phyloP scores from a whole-genome alignment of 371 early-diverging fungal species.

The Mucor racemosus region DNA sequence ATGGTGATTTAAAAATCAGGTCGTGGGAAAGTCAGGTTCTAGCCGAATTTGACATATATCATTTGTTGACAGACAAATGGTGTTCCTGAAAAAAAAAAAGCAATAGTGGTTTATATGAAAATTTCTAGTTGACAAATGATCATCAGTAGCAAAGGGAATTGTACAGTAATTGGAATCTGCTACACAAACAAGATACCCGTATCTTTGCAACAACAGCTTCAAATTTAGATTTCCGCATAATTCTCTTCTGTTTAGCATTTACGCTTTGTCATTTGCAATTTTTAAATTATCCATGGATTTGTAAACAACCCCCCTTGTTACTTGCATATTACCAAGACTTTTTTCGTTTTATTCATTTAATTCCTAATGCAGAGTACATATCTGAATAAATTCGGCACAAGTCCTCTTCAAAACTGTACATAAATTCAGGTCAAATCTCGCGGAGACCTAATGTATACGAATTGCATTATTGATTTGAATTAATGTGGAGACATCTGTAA shows the following conservation, averaged over 20 bases:
- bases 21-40: background rate
- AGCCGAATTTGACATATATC: background rate
- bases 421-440: background rate
- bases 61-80: background rate
- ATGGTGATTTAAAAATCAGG: background rate
- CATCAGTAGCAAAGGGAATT: background rate
- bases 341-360: background rate
- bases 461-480: background rate
- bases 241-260: background rate
- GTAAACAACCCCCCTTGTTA: background rate
- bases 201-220: background rate
- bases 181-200: background rate
- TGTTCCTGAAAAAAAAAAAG: background rate
- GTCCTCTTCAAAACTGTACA: background rate
- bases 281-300: conserved; percentile 6
- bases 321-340: background rate
- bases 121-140: background rate
- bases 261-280: conserved; percentile 10
- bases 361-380: too few species aligned
- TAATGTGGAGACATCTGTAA: background rate
- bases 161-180: background rate
- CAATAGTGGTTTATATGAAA: too few species aligned
- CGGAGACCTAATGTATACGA: conserved; percentile 3
- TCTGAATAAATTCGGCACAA: too few species aligned
- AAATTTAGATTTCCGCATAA: conserved; percentile 3